phyloP scores from a whole-genome alignment of 495 filamentous ascomycete species.

The Lasiosphaeria ovina region DNA sequence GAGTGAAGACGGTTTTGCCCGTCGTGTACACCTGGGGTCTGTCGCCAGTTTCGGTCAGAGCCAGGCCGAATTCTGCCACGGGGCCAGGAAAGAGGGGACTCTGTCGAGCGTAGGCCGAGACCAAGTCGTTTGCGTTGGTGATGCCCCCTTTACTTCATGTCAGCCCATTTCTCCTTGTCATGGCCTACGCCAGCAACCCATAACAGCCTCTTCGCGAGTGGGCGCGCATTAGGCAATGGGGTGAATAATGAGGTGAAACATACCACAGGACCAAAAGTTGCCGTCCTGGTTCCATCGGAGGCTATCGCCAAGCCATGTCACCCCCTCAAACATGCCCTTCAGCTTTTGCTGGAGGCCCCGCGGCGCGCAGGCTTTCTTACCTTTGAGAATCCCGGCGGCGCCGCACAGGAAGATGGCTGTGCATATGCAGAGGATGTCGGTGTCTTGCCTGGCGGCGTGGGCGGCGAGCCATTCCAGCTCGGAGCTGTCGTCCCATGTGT shows the following conservation, averaged over 20 bases:
- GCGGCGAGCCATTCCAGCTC: conserved; percentile 46
- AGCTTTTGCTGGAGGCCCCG: conserved; percentile 47
- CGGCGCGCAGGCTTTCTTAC: conserved; percentile 50
- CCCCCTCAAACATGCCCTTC: conserved; percentile 43
- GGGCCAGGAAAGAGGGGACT: conserved; percentile 42
- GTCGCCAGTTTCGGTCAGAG: conserved; percentile 51
- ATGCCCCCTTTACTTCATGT: conserved; percentile 47
- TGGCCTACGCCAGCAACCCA: no score
- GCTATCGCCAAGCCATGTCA: conserved; percentile 46
- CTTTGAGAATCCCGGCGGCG: conserved; percentile 50
- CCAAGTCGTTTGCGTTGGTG: conserved; percentile 63
- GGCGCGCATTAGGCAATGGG: neutral
- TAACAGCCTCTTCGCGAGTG: neutral
- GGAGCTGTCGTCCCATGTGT: conserved; percentile 27
- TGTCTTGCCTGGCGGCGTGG: conserved; percentile 34
- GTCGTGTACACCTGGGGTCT: conserved; percentile 44
- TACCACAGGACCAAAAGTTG: conserved; percentile 62
- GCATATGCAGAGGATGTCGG: conserved; percentile 55
- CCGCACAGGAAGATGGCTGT: conserved; percentile 51
- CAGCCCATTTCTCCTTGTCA: neutral
- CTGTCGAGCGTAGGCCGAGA: conserved; percentile 52
- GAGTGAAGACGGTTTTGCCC: conserved; percentile 28
- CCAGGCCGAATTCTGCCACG: conserved; percentile 48
- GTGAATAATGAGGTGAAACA: conserved; percentile 18
- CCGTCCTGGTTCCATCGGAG: conserved; percentile 54